phyloP scores from a whole-genome alignment of 2,329 filamentous ascomycete genomes.

The Colletotrichum sansevieriae region DNA sequence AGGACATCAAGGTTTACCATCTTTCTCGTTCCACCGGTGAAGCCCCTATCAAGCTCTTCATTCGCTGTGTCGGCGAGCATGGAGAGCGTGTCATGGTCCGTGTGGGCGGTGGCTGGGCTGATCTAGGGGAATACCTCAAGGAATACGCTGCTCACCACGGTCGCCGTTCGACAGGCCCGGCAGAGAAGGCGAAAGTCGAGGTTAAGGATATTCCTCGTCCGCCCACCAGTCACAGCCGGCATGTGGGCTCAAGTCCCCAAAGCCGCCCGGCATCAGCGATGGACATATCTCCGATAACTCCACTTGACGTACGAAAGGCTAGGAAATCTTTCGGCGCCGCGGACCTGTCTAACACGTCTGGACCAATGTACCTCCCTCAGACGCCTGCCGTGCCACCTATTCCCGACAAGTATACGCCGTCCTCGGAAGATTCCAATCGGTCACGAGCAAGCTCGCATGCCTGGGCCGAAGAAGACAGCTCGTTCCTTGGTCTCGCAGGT shows the following conservation, averaged over 20 bases:
- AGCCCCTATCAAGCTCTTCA: slow-evolving; percentile 93
- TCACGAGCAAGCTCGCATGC: slow-evolving; percentile 67
- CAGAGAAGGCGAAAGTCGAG: slow-evolving; percentile 66
- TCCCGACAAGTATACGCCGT: slow-evolving; percentile 55
- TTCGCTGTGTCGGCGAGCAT: slow-evolving; percentile 89
- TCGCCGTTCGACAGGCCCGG: slow-evolving; percentile 67
- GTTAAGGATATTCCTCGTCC: slow-evolving; percentile 63
- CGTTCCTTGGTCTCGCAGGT: slow-evolving; percentile 76
- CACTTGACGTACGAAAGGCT: slow-evolving; percentile 68
- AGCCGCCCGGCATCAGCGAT: slow-evolving; percentile 52
- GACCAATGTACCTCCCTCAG: slow-evolving; percentile 52
- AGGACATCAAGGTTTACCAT: slow-evolving; percentile 93
- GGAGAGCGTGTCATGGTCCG: slow-evolving; percentile 97
- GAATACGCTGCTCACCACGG: slow-evolving; percentile 95
- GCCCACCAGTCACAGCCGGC: slow-evolving; percentile 41
- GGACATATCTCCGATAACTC: slow-evolving; percentile 59
- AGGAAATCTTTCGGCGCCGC: slow-evolving; percentile 60
- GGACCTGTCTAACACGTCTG: slow-evolving; percentile 34
- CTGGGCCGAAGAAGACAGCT: slow-evolving; percentile 71
- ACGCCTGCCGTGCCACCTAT: slow-evolving; percentile 57
- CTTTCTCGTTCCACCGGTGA: slow-evolving; percentile 86
- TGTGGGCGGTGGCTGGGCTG: slow-evolving; percentile 98
- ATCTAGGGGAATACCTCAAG: slow-evolving; percentile 92
- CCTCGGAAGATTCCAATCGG: slow-evolving; percentile 58
- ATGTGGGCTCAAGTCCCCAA: slow-evolving; percentile 50